These are phyloP conservation scores for Clonostachys rhizophaga DNA, from an alignment of 2,329 filamentous ascomycete species.

Conservation along the genomic window DNA sequence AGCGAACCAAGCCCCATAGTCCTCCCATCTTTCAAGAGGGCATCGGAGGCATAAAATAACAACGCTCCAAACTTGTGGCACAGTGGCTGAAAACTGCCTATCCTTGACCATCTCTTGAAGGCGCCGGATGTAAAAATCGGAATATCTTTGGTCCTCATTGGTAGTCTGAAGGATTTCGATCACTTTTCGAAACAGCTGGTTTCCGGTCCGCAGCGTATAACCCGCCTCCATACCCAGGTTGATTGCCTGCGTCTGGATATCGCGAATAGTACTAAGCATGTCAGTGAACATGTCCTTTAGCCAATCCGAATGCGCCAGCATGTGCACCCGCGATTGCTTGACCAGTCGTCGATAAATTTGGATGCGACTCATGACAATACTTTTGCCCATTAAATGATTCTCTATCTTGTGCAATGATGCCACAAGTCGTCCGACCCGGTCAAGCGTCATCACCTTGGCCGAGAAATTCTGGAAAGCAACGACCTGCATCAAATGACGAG, in stretches of 20 bases:
- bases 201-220: slow-evolving; percentile 64
- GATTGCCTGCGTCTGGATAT: slow-evolving; percentile 72
- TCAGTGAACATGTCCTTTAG: slow-evolving; percentile 76
- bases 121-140: slow-evolving; percentile 62
- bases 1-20: slow-evolving; percentile 69
- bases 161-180: slow-evolving; percentile 55
- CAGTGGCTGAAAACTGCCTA: slow-evolving; percentile 45
- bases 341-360: slow-evolving; percentile 75
- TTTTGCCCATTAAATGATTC: slow-evolving; percentile 71
- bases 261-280: slow-evolving; percentile 73
- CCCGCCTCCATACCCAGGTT: slow-evolving; percentile 68
- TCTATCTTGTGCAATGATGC: slow-evolving; percentile 68
- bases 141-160: slow-evolving; percentile 54
- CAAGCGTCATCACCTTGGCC: slow-evolving; percentile 65
- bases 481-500: slow-evolving; percentile 75
- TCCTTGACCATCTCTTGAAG: slow-evolving; percentile 65
- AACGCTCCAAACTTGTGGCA: slow-evolving; percentile 87
- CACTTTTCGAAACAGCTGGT: slow-evolving; percentile 61
- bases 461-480: slow-evolving; percentile 78
- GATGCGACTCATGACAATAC: slow-evolving; percentile 72
- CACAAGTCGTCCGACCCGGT: slow-evolving; percentile 68
- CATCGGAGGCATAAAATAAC: slow-evolving; percentile 73
- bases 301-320: slow-evolving; percentile 74
- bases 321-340: slow-evolving; percentile 63
- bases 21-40: slow-evolving; percentile 64